Evolutionary conservation across 106 monocot species (phyloP), one percentile per base, ranked within the genome.

Genomic region (Posidonia australis): DNA sequence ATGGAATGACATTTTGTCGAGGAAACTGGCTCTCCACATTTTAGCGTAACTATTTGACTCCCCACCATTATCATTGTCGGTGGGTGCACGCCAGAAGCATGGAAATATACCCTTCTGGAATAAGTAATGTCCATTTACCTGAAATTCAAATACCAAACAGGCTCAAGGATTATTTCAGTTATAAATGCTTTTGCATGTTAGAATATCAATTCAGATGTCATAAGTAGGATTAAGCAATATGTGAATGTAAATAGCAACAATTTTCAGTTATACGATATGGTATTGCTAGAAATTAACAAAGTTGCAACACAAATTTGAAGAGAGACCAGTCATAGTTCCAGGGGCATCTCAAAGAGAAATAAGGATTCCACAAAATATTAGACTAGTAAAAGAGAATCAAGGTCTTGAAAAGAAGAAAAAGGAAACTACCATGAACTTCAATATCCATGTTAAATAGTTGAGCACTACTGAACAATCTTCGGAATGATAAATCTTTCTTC

Each of bases 51-150:
- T 84, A 54, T 71, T 51, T 60, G 65, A 13, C 18, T 67, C 78
- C 11, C 94, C 96, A 70, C 90, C 90, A 53, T 98, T 98, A 70
- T 98, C 96, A 28, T 98, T 98, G 72, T 98, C 90, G 23, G 84
- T 98, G 56, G 83, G 84, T 51, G 96, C 87, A 52, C 96, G 77
- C 87, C 87, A 98, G 10, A 98, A 76, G 79, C 90, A 98, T 20
- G 96, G 96, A 62, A 85, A 52, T 70, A 91, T 75, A 19, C 85
- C 82, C 31, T 75, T 74, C 23, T 51, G 71, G 53, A 64, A 60
- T 28, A 98, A 67, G 16, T 46, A 41, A 66, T 54, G 69, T 54
- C 77, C 82, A 58, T 77, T 74, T 44, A 84, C 77, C 96, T 96
- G 74, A 25, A 63, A 62, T 64, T 46, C 31, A 54, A 42, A 9